A percentile compares a stretch with the other conserved stretches of the same genome.
phyloP scores from a whole-genome alignment of 2,329 filamentous ascomycete genomes.

The Phoma herbarum region DNA sequence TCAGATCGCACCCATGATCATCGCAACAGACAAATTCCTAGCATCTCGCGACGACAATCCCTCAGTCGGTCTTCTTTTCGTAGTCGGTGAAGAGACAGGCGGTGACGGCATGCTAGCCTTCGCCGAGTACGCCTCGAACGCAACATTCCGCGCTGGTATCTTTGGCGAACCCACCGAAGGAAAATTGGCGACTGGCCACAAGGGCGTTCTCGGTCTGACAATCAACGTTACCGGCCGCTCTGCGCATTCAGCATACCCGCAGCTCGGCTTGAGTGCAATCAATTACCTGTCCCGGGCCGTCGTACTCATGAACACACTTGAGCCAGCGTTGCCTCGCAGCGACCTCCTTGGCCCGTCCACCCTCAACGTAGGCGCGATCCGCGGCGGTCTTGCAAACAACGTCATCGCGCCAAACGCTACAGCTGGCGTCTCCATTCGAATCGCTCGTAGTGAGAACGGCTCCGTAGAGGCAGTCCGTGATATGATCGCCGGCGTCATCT shows the following conservation, averaged over 20 bases:
- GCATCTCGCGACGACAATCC: slow-evolving; percentile 52
- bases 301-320: slow-evolving; percentile 64
- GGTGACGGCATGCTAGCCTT: slow-evolving; percentile 78
- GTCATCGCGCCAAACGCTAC: slow-evolving; percentile 79
- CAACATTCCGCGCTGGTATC: slow-evolving; percentile 72
- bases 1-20: slow-evolving; percentile 73
- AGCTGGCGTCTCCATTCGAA: slow-evolving; percentile 69
- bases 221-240: slow-evolving; percentile 75
- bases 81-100: slow-evolving; percentile 80
- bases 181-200: slow-evolving; percentile 87
- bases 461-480: slow-evolving; percentile 28
- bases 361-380: slow-evolving; percentile 80
- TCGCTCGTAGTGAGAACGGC: slow-evolving; percentile 33
- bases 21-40: slow-evolving; percentile 67
- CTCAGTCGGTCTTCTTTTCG: slow-evolving; percentile 60
- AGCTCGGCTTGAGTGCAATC: slow-evolving; percentile 84
- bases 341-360: slow-evolving; percentile 65
- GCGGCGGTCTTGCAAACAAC: slow-evolving; percentile 83
- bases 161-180: slow-evolving; percentile 94
- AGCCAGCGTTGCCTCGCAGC: slow-evolving; percentile 54
- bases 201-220: slow-evolving; percentile 75
- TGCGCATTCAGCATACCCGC: slow-evolving; percentile 89
- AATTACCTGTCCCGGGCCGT: slow-evolving; percentile 78
- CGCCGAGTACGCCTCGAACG: slow-evolving; percentile 47
- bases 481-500: slow-evolving; percentile 29